Conservation (phyloP, 1,139 yeast genomes). For the Saccharomycopsis hybrid region DNA sequence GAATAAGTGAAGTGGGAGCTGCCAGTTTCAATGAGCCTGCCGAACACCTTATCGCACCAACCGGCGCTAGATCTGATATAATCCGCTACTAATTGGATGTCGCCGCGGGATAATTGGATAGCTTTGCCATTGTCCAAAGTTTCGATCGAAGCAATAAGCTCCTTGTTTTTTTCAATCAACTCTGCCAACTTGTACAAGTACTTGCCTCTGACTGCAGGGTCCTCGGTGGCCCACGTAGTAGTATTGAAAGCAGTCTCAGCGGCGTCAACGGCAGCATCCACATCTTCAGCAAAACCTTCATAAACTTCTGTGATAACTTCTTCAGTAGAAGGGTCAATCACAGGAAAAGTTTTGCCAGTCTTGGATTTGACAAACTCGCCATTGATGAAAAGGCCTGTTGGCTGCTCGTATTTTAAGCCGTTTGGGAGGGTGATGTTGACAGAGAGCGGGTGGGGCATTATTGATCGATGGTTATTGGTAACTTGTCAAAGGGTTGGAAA, state of each 20-base stretch:
- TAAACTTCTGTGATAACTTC: conserved; percentile 51
- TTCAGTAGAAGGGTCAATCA: conserved; percentile 59
- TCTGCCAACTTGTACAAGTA: conserved; percentile 46
- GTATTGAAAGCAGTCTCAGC: conserved; percentile 49
- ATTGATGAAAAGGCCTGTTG: conserved; percentile 80
- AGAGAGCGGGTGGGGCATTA: conserved; percentile 33
- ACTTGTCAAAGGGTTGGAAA: no score
- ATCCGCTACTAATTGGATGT: conserved; percentile 51
- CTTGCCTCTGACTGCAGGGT: conserved; percentile 39
- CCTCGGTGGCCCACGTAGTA: conserved; percentile 35
- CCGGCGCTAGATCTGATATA: conserved; percentile 70
- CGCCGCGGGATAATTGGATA: conserved; percentile 39
- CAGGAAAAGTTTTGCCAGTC: conserved; percentile 55
- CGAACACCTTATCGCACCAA: conserved; percentile 75
- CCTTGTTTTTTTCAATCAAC: conserved; percentile 41
- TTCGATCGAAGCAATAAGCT: conserved; percentile 48
- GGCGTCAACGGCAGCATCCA: conserved; percentile 55
- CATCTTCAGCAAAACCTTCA: conserved; percentile 57
- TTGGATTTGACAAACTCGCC: conserved; percentile 65
- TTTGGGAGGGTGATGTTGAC: conserved; percentile 48
- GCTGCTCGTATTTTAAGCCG: conserved; percentile 53
- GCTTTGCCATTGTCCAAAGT: conserved; percentile 60
- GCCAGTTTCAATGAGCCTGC: conserved; percentile 61
- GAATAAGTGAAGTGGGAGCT: conserved; percentile 56
- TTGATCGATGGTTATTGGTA: no score